Evolutionary conservation across 2,329 filamentous ascomycete genomes (phyloP).

Genomic region (Pyrenophora seminiperda): DNA sequence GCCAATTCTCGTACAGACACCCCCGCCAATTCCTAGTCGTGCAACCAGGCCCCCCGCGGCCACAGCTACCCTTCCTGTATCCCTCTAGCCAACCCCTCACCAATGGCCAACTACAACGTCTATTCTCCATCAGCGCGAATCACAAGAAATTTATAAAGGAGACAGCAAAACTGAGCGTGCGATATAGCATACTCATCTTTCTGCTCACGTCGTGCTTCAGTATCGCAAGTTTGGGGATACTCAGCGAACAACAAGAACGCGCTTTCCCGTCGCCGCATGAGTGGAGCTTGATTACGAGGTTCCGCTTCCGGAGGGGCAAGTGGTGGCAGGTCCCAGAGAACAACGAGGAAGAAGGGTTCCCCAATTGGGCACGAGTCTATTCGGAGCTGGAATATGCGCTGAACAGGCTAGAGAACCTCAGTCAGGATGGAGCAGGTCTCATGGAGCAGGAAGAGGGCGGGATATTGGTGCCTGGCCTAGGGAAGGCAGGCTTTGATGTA

Average conservation of each 20-base stretch:
- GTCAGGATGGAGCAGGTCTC: conserved; percentile 70
- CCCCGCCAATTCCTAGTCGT: conserved; percentile 57
- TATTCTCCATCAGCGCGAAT: conserved; percentile 73
- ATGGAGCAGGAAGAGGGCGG: conserved; percentile 61
- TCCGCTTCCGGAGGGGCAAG: conserved; percentile 65
- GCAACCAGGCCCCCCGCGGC: conserved; percentile 55
- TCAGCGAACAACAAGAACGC: conserved; percentile 76
- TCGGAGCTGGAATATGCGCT: conserved; percentile 65
- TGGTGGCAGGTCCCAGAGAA: conserved; percentile 57
- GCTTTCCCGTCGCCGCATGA: conserved; percentile 80
- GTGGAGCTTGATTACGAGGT: conserved; percentile 74
- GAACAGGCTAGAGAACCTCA: conserved; percentile 69
- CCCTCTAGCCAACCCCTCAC: conserved; percentile 53
- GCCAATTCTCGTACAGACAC: conserved; percentile 64
- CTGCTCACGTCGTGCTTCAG: conserved; percentile 64
- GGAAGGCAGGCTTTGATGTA: conserved; percentile 67
- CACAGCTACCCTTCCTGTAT: conserved; percentile 70
- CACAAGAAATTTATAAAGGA: conserved; percentile 71
- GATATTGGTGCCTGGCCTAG: conserved; percentile 41
- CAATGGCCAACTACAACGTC: conserved; percentile 62
- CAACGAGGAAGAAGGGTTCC: conserved; percentile 62
- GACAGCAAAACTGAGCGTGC: conserved; percentile 71
- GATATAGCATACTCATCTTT: conserved; percentile 70
- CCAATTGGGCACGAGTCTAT: conserved; percentile 73
- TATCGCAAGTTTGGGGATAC: conserved; percentile 67